phyloP scores from a whole-genome alignment of 192 early-diverging fungal genomes.

The Ramicandelaber brevisporus region DNA sequence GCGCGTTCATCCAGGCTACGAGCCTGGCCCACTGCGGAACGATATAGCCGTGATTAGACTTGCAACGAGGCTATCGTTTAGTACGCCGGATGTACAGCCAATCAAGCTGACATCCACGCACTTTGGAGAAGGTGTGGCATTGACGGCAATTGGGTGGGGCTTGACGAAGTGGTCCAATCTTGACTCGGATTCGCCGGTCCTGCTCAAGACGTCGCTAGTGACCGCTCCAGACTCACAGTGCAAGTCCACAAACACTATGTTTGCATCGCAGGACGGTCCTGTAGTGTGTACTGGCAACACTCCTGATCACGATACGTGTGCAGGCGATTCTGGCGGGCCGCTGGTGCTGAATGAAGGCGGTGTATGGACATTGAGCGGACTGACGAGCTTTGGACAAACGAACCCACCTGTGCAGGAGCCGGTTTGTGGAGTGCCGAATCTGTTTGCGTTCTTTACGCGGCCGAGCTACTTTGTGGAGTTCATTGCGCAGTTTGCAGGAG shows the following conservation, averaged over 20 bases:
- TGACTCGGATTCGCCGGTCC: slow-evolving; percentile 1
- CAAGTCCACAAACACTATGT: background rate
- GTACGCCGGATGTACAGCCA: slow-evolving; percentile 1
- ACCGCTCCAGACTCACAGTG: background rate
- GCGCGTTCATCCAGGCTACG: too few species aligned
- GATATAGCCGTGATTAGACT: slow-evolving; percentile 2
- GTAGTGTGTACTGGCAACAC: slow-evolving; percentile 2
- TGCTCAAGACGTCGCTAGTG: background rate
- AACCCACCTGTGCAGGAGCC: too few species aligned
- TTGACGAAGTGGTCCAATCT: too few species aligned
- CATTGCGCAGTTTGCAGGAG: too few species aligned
- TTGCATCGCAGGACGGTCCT: background rate
- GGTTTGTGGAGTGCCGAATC: too few species aligned
- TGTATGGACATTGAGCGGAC: too few species aligned
- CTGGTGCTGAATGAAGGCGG: too few species aligned
- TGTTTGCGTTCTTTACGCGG: too few species aligned
- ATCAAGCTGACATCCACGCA: background rate
- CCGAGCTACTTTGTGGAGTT: too few species aligned
- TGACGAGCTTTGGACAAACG: too few species aligned
- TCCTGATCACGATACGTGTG: slow-evolving; percentile 1
- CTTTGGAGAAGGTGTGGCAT: background rate
- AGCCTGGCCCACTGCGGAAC: too few species aligned
- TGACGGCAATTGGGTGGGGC: slow-evolving; percentile 3
- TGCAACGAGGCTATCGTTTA: background rate
- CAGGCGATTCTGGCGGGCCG: slow-evolving; percentile 4